Conservation (phyloP, 2,329 filamentous ascomycete genomes). For the Cryphonectria radicalis region DNA sequence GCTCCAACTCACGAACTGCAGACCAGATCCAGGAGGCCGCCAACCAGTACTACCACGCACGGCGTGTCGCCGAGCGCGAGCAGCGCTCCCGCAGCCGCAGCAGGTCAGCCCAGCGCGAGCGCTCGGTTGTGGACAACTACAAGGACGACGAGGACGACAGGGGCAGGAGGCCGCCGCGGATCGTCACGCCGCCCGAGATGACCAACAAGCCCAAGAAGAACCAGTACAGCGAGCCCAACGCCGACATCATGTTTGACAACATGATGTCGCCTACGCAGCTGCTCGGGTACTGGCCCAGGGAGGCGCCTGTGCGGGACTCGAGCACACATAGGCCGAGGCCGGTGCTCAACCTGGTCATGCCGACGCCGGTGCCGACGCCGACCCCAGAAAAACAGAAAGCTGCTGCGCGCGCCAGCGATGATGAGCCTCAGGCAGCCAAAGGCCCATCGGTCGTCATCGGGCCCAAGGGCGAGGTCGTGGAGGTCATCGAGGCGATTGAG, state of each 20-base stretch:
- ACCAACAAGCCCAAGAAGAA: conserved; percentile 49
- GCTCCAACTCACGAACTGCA: conserved; percentile 35
- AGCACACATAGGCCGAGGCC: conserved; percentile 61
- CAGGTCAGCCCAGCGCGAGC: conserved; percentile 49
- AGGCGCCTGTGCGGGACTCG: conserved; percentile 49
- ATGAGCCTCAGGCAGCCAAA: conserved; percentile 28
- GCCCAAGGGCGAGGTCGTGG: conserved; percentile 49
- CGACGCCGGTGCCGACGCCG: conserved; percentile 61
- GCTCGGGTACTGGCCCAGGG: conserved; percentile 35
- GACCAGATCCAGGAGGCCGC: conserved; percentile 61
- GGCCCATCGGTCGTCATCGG: conserved; percentile 42
- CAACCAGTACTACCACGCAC: conserved; percentile 61
- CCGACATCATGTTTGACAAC: conserved; percentile 67
- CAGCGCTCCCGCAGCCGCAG: conserved; percentile 58
- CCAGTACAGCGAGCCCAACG: conserved; percentile 61
- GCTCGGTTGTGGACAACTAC: conserved; percentile 61
- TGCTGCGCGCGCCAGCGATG: conserved; percentile 29
- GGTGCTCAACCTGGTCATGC: conserved; percentile 63
- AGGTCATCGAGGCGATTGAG: conserved; percentile 48
- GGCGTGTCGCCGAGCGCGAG: conserved; percentile 58
- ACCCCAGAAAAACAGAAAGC: conserved; percentile 44
- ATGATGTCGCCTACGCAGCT: conserved; percentile 59
- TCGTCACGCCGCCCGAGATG: conserved; percentile 61
- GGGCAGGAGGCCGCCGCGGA: conserved; percentile 40
- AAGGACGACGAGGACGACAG: conserved; percentile 43